Evolutionary conservation across 2,329 filamentous ascomycete species (phyloP).

Genomic region (Alternaria metachromatica): DNA sequence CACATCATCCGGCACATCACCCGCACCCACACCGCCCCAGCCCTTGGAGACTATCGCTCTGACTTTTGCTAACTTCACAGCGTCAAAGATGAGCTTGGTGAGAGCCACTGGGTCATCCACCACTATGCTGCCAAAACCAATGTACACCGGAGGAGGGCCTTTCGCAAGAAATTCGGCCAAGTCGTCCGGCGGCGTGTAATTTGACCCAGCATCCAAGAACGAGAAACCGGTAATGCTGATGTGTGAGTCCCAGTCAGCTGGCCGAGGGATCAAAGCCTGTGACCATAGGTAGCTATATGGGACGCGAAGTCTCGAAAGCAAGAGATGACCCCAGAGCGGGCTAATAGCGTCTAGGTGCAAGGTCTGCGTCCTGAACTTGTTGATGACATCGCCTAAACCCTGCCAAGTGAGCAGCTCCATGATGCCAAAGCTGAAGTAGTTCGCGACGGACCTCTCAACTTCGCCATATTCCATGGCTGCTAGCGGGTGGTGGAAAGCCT

Average conservation of each 20-base stretch:
- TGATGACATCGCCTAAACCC: conserved; percentile 58
- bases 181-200: conserved; percentile 50
- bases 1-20: conserved; percentile 47
- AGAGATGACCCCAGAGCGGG: conserved; percentile 47
- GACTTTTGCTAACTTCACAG: conserved; percentile 45
- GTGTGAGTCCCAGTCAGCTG: conserved; percentile 30
- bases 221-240: conserved; percentile 56
- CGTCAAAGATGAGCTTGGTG: conserved; percentile 56
- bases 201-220: conserved; percentile 47
- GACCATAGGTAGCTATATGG: conserved; percentile 57
- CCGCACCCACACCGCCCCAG: conserved; percentile 56
- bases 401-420: conserved; percentile 61
- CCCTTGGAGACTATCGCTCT: conserved; percentile 63
- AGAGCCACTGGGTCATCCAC: conserved; percentile 58
- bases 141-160: conserved; percentile 61
- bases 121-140: conserved; percentile 65
- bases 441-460: conserved; percentile 46
- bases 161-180: conserved; percentile 55
- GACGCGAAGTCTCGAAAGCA: conserved; percentile 49
- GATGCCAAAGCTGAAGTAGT: conserved; percentile 56
- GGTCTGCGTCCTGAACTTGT: conserved; percentile 49
- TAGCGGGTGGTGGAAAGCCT: conserved; percentile 58
- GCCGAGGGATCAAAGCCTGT: conserved; percentile 45
- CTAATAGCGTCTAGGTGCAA: conserved; percentile 52
- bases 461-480: conserved; percentile 54